Conservation (phyloP, 73 alveolate species). For the Symbiodinium natans region DNA sequence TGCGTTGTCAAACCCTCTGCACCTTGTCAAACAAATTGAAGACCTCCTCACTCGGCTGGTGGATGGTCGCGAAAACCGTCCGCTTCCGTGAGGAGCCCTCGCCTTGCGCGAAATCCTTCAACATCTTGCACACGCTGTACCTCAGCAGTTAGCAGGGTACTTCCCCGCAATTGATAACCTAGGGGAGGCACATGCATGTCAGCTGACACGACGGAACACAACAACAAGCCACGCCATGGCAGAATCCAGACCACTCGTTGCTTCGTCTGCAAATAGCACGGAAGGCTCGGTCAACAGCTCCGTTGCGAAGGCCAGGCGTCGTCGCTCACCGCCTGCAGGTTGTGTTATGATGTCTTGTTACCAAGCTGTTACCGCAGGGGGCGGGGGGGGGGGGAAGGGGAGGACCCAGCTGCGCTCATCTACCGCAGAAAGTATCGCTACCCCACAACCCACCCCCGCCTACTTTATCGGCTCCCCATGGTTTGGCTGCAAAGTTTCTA, state of each 20-base stretch:
- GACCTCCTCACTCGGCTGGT: slow-evolving; percentile 96
- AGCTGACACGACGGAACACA: too few species aligned
- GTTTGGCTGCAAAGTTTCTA: too few species aligned
- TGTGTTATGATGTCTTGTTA: neutral
- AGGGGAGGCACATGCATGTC: too few species aligned
- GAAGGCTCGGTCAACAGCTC: slow-evolving; percentile 92
- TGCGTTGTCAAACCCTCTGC: slow-evolving; percentile 93
- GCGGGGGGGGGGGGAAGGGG: too few species aligned
- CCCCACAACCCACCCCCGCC: too few species aligned
- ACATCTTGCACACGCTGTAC: slow-evolving; percentile 52
- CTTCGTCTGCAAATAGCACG: slow-evolving; percentile 82
- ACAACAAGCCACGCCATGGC: slow-evolving; percentile 70
- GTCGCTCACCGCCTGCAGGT: slow-evolving; percentile 86
- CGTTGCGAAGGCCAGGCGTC: slow-evolving; percentile 88
- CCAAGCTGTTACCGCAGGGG: too few species aligned
- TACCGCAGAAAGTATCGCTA: too few species aligned
- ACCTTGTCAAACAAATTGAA: slow-evolving; percentile 95
- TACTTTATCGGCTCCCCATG: too few species aligned
- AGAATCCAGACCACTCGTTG: slow-evolving; percentile 84
- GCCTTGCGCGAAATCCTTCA: slow-evolving; percentile 57
- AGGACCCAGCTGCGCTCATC: neutral
- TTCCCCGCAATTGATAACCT: too few species aligned
- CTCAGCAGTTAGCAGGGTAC: neutral
- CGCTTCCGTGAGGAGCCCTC: slow-evolving; percentile 91
- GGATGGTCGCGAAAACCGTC: slow-evolving; percentile 95